Conservation (phyloP, 1,284 basidiomycete genomes). For the Marasmius oreades region DNA sequence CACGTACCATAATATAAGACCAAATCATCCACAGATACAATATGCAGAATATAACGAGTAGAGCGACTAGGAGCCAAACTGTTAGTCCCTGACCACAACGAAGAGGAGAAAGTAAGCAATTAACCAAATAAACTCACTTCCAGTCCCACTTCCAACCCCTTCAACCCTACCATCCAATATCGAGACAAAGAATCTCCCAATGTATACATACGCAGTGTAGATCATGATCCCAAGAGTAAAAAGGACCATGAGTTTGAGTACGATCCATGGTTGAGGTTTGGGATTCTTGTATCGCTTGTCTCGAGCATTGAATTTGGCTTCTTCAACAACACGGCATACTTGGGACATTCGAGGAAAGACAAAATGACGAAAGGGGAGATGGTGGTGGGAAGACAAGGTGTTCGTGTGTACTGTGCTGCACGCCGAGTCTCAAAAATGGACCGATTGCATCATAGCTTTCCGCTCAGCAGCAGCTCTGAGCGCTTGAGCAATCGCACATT, state of each 20-base stretch:
- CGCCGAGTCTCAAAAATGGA: not conserved
- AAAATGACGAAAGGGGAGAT: not conserved
- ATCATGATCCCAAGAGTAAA: conserved; percentile 51
- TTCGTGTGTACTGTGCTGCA: not conserved
- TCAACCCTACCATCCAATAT: conserved; percentile 38
- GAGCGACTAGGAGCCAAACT: conserved; percentile 44
- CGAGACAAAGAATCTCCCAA: conserved; percentile 61
- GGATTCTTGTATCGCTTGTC: conserved; percentile 35
- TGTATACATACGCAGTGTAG: conserved; percentile 69
- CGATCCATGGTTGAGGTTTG: conserved; percentile 60
- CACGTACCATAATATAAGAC: conserved; percentile 62
- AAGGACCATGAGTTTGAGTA: conserved; percentile 54
- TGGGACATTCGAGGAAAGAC: not conserved
- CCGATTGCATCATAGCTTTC: not conserved
- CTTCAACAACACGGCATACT: conserved; percentile 39
- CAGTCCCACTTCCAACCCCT: conserved; percentile 43
- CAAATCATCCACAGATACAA: conserved; percentile 69
- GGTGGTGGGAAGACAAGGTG: not conserved
- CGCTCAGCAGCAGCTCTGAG: too few relatives aligned
- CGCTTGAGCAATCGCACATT: too few relatives aligned
- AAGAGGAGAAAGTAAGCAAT: not conserved
- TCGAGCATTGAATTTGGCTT: conserved; percentile 33
- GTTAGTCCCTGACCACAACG: not conserved
- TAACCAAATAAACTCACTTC: conserved; percentile 50
- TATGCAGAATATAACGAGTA: conserved; percentile 54